Conservation (phyloP, 1,284 basidiomycete species). For the Irpex sp. region DNA sequence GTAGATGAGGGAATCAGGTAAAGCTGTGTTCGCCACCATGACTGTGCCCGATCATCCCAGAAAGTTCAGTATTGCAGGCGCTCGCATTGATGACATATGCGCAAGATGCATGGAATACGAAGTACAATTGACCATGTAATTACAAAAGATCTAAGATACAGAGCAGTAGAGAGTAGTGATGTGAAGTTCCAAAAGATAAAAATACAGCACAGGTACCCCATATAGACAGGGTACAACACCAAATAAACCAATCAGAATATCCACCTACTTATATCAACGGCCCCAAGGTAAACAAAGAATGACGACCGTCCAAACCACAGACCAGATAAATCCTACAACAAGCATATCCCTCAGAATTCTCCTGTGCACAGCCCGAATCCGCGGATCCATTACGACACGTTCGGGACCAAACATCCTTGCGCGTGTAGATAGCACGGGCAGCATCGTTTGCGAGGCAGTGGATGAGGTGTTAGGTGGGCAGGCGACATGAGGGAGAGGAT, state of each 20-base stretch:
- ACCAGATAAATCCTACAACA: conserved; percentile 15
- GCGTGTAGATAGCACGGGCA: conserved; percentile 12
- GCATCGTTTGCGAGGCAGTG: background rate
- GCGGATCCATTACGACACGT: conserved; percentile 33
- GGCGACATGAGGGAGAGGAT: background rate
- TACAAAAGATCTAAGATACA: too few species aligned
- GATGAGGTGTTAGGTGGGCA: background rate
- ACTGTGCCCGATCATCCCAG: background rate
- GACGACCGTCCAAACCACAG: conserved; percentile 8
- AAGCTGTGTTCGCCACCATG: background rate
- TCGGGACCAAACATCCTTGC: conserved; percentile 37
- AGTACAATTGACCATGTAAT: too few species aligned
- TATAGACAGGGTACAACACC: too few species aligned
- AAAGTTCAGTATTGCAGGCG: background rate
- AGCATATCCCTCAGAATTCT: conserved; percentile 30
- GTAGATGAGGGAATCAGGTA: background rate
- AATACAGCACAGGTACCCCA: too few species aligned
- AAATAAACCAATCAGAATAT: too few species aligned
- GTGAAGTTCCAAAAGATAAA: too few species aligned
- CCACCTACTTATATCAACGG: too few species aligned
- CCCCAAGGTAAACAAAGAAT: conserved; percentile 10
- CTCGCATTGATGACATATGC: too few species aligned
- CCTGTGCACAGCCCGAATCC: conserved; percentile 34
- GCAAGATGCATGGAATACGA: too few species aligned
- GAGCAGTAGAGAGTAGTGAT: too few species aligned